Base-by-base conservation (phyloP, 176 grass and related monocot genomes). In the Dendrocalamus sinicus region DNA sequence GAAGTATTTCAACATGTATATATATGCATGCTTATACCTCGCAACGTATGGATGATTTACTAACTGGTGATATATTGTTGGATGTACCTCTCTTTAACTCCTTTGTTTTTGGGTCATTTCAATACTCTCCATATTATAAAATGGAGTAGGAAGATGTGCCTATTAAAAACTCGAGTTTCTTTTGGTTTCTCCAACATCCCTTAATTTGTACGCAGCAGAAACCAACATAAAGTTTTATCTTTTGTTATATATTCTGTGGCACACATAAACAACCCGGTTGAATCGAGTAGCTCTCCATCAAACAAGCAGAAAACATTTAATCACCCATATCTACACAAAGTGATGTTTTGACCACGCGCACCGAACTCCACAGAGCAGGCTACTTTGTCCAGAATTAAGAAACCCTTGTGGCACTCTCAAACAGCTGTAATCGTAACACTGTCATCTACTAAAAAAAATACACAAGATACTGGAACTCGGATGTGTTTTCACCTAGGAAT, bases 261-360 rank as follows among this genome's bases (percentile, higher is more conserved):
- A 39, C 37, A 39, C 37, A 39, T 39, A 39, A 39, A 39, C 37
- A 39, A 5, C 37, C 13, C 32, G 48, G 16, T 73, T 32, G 45
- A 74, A 41, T 65, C n/a, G 45, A 37, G 35, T 74, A 60, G 48
- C 6, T 58, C 61, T 69, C 86, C 50, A 48, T 23, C 4, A 82
- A 59, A 76, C 20, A 6, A 59, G 85, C 57, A 75, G 8, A 5
- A 7, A 35, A 46, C 6, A 48, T 81, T 50, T 77, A 57, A 77
- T 67, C 43, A 23, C 57, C 43, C 23, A 47, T 35, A 32, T 76
- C 20, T 23, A 48, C 24, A 9, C 28, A 74, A 74, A 15, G 12
- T 86, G 76, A 51, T 35, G 67, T 40, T 63, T 86, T 63, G 67
- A 79, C 79, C 78, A 23, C 24, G 61, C 62, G 67, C 78, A 81